Conservation (phyloP, 1,139 yeast species). For the Suhomyces bolitotheri region DNA sequence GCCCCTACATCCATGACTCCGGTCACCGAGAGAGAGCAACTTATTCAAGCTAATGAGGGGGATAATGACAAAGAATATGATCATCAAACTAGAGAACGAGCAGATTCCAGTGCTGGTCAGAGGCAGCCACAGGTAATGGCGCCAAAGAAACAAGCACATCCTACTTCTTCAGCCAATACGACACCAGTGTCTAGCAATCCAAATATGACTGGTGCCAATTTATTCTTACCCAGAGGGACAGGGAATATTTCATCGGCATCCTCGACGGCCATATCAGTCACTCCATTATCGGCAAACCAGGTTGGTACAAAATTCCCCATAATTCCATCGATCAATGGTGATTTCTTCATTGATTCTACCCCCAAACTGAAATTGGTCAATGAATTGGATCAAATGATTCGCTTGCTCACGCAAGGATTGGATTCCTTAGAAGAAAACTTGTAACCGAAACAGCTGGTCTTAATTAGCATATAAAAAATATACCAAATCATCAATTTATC, state of each 20-base stretch:
- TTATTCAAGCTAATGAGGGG: constrained; percentile 16
- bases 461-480: no score
- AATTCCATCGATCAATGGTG: constrained; percentile 40
- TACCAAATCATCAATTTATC: no score
- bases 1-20: constrained; percentile 75
- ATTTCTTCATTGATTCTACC: constrained; percentile 40
- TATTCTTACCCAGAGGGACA: constrained; percentile 11
- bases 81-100: constrained; percentile 18
- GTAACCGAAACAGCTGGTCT: background rate
- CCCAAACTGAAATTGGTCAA: constrained; percentile 36
- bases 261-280: constrained; percentile 1
- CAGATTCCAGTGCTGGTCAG: constrained; percentile 18
- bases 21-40: constrained; percentile 55
- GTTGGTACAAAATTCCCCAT: constrained; percentile 31
- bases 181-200: constrained; percentile 6
- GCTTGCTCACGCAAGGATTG: constrained; percentile 41
- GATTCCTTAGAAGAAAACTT: constrained; percentile 38
- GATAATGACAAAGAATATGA: constrained; percentile 18
- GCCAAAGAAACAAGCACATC: constrained; percentile 11
- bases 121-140: constrained; percentile 8
- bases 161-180: constrained; percentile 13
- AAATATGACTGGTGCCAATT: constrained; percentile 12
- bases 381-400: constrained; percentile 44
- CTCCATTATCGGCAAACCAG: constrained; percentile 1
- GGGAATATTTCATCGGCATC: constrained; percentile 9